Evolutionary conservation across 73 alveolate genomes (phyloP), one percentile per base, ranked within the genome.

Genomic region (Tetrahymena elliotti): DNA sequence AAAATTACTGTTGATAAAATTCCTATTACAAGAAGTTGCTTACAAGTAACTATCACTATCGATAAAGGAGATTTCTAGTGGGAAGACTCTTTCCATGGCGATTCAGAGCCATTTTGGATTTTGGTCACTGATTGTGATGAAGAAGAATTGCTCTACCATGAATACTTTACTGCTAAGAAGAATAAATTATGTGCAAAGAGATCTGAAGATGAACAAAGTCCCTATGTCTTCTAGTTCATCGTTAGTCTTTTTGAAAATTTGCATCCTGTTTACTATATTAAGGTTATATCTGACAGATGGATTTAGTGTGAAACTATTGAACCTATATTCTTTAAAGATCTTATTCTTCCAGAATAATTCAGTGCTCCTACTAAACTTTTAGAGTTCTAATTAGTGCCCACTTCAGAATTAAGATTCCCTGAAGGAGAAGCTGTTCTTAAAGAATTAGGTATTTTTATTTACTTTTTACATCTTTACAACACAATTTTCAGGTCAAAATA

Each of bases 51-150:
- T 96, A 97, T 99, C n/a, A 97, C 97, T 36, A 95, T 99, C 35
- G 97, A 96, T 3, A 27, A 31, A 27, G 98, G 99, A 10, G 99
- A 98, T 97, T 99, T 99, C 97, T 95, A 98, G 96, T 99, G 99
- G 99, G 99, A 99, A 41, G 97, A 97, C 20, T 97, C 98, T 96
- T 97, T 98, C 94, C 99, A 99, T 96, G 99, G 99, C 6, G 96
- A 93, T 52, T 99, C 99, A 34, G 99, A 99, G 97, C 98, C 99
- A 92, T 99, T 99, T 97, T 99, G 98, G 98, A 97, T 99, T 40
- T 97, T 99, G 33, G 99, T 99, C 24, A 99, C 93, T 95, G 99
- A 99, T 96, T 99, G 98, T 93, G 99, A 99, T 95, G 98, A 99
- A 33, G 99, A 99, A 97, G 97, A 95, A 93, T 98, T 99, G 52